phyloP scores from a whole-genome alignment of 306 rosid genomes.

The Vigna trinervia region DNA sequence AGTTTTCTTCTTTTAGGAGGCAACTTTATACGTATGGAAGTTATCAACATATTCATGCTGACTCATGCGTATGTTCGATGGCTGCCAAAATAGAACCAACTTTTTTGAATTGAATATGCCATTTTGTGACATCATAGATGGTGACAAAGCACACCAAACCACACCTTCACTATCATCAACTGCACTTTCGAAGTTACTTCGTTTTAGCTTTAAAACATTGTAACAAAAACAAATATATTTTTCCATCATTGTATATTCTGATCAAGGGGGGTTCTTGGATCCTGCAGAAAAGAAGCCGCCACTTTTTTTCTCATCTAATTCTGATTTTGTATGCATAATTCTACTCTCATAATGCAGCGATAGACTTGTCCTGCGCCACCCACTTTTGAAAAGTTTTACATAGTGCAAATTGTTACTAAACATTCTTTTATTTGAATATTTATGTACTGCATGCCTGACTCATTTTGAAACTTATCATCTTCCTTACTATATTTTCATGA shows the following conservation, averaged over 20 bases:
- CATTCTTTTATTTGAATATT: conserved; percentile 3
- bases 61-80: conserved; percentile 24
- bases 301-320: conserved; percentile 10
- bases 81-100: conserved; percentile 49
- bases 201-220: conserved; percentile 24
- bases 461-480: background rate
- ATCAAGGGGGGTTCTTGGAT: conserved; percentile 24
- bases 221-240: background rate
- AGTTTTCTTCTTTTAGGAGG: conserved; percentile 1
- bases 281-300: conserved; percentile 26
- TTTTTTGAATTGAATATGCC: conserved; percentile 41
- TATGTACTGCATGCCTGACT: background rate
- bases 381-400: conserved; percentile 29
- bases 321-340: conserved; percentile 6
- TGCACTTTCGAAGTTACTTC: conserved; percentile 48
- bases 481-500: background rate
- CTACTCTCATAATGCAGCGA: background rate
- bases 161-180: background rate
- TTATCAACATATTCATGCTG: conserved; percentile 22
- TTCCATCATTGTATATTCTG: conserved; percentile 11
- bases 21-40: background rate
- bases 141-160: conserved; percentile 40
- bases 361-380: conserved; percentile 32
- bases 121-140: background rate
- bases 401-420: background rate